A percentile compares a stretch with the other conserved stretches of the same genome.
Evolutionary conservation across 2,329 filamentous ascomycete genomes (phyloP).

Genomic region (Colletotrichum sp.): DNA sequence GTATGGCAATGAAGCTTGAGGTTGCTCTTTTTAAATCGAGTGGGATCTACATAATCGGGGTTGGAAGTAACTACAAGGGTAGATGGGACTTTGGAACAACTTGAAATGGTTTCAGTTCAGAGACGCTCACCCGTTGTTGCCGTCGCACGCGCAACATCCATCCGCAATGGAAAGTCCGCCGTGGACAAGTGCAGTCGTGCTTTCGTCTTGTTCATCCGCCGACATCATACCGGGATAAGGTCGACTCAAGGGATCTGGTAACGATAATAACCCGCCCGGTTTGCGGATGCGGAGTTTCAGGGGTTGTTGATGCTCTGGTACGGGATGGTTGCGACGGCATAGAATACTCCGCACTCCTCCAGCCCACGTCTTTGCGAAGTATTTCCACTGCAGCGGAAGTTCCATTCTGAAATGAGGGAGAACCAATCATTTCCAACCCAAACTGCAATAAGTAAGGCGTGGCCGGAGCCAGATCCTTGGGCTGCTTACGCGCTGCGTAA

Average conservation of each 20-base stretch:
- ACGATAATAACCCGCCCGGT: not conserved
- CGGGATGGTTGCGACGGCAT: not conserved
- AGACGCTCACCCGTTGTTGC: not conserved
- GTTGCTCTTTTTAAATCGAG: not conserved
- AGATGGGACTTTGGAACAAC: not conserved
- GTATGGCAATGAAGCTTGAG: not conserved
- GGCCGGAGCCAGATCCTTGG: not conserved
- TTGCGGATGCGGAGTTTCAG: not conserved
- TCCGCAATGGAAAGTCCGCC: not conserved
- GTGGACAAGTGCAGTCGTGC: not conserved
- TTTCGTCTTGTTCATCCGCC: not conserved
- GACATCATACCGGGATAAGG: not conserved
- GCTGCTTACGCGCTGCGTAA: not conserved
- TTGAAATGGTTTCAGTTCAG: not conserved
- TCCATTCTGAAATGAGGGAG: not conserved
- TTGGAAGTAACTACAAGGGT: not conserved
- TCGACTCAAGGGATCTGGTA: not conserved
- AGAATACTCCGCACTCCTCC: not conserved
- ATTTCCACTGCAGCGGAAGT: not conserved
- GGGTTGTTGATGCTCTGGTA: not conserved
- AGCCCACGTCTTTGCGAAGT: not conserved
- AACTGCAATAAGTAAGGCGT: not conserved
- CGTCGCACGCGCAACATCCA: not conserved
- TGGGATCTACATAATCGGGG: not conserved
- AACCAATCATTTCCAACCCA: not conserved